Base-by-base conservation (phyloP, 192 early-diverging fungal species). In the Gryganskiella cystojenkinii region DNA sequence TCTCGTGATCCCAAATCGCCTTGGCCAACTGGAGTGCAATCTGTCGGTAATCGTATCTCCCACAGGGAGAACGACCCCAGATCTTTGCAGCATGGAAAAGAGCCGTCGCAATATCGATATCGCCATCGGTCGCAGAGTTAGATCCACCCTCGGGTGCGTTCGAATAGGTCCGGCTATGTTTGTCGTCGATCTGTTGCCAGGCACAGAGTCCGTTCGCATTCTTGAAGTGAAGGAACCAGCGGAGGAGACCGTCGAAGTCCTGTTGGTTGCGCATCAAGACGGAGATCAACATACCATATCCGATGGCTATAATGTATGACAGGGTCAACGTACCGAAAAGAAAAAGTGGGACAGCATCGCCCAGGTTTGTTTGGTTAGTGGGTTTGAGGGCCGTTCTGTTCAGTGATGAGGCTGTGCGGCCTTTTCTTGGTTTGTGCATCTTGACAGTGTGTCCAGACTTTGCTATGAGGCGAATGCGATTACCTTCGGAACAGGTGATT, bases 201-300 rank as follows among this genome's bases (percentile, higher is more conserved):
- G 79, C 69, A 17, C 59, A 61, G 9, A 87, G 62, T 9, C 85
- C 85, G 31, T 85, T 83, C 15, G 57, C 54, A 34, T 87, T 87
- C 19, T 59, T 62, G 56, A 82, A 87, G 27, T 79, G 75, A 4
- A 81, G 44, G 64, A 84, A 87, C 76, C 84, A 87, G 35, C 80
- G 71, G 14, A 80, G 70, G 24, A 87, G 68, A 50, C 85, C 85
- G 61, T 87, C 85, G 72, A 87, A 87, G 57, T 87, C 85, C 13
- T 62, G 56, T 52, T 87, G 85, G 31, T 87, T 87, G 20, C 72
- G 57, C 76, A 82, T 87, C 35, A 83, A 57, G 6, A 85, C 83
- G 17, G 85, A 84, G 27, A 83, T 80, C 35, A 87, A 47, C 85
- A 87, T 84, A 35, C 85, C 85, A 74, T 87, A 87, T 35, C 85